phyloP scores from a whole-genome alignment of 768 basidiomycete species.

The Boletus insuetus region DNA sequence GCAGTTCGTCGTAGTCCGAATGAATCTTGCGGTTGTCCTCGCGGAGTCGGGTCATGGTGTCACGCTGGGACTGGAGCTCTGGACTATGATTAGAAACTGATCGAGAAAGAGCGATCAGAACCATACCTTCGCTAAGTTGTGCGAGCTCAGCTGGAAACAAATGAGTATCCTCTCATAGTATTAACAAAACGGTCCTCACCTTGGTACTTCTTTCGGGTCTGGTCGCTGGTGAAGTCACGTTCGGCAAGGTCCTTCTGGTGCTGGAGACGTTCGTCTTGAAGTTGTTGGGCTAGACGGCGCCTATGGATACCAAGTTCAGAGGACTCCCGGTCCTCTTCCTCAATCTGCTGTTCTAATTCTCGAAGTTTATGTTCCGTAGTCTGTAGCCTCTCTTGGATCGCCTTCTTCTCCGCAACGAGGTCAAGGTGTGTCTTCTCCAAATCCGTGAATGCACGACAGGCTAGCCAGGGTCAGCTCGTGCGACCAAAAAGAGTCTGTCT shows the following conservation, averaged over 20 bases:
- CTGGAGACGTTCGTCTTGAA: slow-evolving; percentile 76
- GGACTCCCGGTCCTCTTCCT: slow-evolving; percentile 65
- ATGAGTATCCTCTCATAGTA: slow-evolving; percentile 6
- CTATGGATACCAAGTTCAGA: slow-evolving; percentile 63
- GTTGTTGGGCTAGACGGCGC: slow-evolving; percentile 67
- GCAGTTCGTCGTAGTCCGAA: slow-evolving; percentile 73
- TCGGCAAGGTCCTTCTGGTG: slow-evolving; percentile 80
- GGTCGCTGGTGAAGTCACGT: slow-evolving; percentile 73
- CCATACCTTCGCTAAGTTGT: slow-evolving; percentile 72
- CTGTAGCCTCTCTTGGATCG: slow-evolving; percentile 47
- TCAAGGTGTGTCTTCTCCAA: slow-evolving; percentile 57
- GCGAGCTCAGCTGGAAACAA: slow-evolving; percentile 61
- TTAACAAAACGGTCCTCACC: slow-evolving; percentile 37
- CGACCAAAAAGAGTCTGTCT: background rate
- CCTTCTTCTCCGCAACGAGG: slow-evolving; percentile 49
- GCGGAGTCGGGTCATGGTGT: slow-evolving; percentile 68
- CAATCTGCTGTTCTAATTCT: slow-evolving; percentile 61
- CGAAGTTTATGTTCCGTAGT: slow-evolving; percentile 50
- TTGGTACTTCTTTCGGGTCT: slow-evolving; percentile 86
- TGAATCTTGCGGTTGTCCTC: slow-evolving; percentile 79
- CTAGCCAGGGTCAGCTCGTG: slow-evolving; percentile 34
- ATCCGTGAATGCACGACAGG: slow-evolving; percentile 58
- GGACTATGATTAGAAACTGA: slow-evolving; percentile 4
- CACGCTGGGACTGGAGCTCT: slow-evolving; percentile 80
- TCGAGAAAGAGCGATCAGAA: background rate